Evolutionary conservation across 202 grass and related monocot species (phyloP), one percentile per base, ranked within the genome.

Genomic region (Zoysia matrella): DNA sequence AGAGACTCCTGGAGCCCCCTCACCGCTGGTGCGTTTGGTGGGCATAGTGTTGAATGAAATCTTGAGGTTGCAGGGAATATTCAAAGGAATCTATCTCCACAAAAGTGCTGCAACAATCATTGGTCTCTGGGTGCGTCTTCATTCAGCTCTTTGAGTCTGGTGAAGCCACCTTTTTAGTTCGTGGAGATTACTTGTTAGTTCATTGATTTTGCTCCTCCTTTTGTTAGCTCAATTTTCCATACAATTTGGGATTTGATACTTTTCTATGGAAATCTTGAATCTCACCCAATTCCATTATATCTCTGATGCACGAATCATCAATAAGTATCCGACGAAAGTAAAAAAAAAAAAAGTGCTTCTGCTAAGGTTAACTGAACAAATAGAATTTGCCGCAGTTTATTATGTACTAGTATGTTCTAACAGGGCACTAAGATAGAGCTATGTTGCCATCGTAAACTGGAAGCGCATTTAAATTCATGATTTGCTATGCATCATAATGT

Each of bases 1-100:
- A 36, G 30, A 36, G 30, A 36, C 30, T 36, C 30, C 30, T 36
- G 30, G 30, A 36, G 30, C 30, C 30, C 30, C 30, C 30, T 36
- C 30, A 36, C 30, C 30, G 30, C 30, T 36, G 30, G 30, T 36
- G 30, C 30, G 30, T 36, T 36, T 36, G 30, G 9, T 16, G 11
- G 61, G 43, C 3, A 14, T 46, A 9, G 46, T 82, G 60, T 7
- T 57, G 11, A 36, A 36, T 42, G n/a, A 36, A 40, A 60, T 80
- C 65, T 50, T 12, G 30, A 40, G 36, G 7, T 6, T 48, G 56
- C 80, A 39, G 50, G 8, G 62, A 67, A 75, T 67, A 67, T 75
- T 57, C 71, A 49, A 48, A 10, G 8, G 81, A 57, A 43, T 75
- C 71, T 49, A 22, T 67, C 48, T 15, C 41, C 30, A 44, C 42